Evolutionary conservation across 2,329 filamentous ascomycete genomes (phyloP).

Genomic region (Monosporascus sp.): DNA sequence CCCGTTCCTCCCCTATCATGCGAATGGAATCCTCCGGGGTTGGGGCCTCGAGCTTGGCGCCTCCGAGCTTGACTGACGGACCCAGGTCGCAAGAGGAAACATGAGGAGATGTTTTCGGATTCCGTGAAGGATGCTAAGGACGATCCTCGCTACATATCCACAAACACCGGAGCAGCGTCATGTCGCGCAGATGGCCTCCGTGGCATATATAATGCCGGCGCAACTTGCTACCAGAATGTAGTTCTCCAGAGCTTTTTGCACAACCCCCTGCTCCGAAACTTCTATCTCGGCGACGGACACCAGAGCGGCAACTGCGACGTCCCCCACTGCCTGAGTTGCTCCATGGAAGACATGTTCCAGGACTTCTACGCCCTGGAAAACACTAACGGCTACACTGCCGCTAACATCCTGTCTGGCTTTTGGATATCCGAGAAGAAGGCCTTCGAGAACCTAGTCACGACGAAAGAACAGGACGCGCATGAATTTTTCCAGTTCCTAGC

Average conservation of each 20-base stretch:
- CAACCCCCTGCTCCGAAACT: conserved; percentile 86
- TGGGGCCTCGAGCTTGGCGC: background rate
- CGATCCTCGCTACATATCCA: conserved; percentile 69
- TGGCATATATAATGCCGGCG: conserved; percentile 95
- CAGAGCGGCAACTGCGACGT: conserved; percentile 66
- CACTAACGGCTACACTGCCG: conserved; percentile 83
- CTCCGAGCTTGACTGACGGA: conserved; percentile 4
- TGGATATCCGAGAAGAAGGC: conserved; percentile 78
- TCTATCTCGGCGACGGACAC: conserved; percentile 88
- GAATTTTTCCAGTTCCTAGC: conserved; percentile 96
- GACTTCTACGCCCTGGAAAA: conserved; percentile 68
- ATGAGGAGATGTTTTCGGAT: conserved; percentile 63
- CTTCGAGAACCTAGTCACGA: conserved; percentile 74
- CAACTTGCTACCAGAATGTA: conserved; percentile 97
- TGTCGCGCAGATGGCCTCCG: conserved; percentile 84
- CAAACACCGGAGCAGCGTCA: conserved; percentile 72
- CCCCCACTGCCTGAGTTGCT: conserved; percentile 60
- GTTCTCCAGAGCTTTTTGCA: conserved; percentile 90
- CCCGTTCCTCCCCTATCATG: background rate
- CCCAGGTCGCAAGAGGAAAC: conserved; percentile 66
- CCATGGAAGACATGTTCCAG: conserved; percentile 69
- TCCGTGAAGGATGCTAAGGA: conserved; percentile 50
- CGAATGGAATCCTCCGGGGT: too few species aligned
- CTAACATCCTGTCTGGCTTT: conserved; percentile 81
- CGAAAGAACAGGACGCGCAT: conserved; percentile 93